Evolutionary conservation across 148 eudicot genomes (phyloP), one percentile per base, ranked within the genome.

Genomic region (Heliamphora exappendiculata): DNA sequence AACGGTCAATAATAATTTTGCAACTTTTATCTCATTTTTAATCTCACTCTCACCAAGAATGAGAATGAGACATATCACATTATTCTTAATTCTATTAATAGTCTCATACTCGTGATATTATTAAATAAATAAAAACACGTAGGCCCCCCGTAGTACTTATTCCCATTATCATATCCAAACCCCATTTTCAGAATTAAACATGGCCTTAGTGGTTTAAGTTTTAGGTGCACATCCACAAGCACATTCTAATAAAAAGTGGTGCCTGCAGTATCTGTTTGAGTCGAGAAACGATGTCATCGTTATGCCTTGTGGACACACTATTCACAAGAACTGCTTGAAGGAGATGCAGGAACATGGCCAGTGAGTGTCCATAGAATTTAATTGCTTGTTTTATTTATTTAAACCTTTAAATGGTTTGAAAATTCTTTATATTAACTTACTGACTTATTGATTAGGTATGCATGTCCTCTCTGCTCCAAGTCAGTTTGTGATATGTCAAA

Each of bases 401-500:
- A 10, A 39, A 26, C 20, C 22, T n/a, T 3, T 33, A 2, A 1
- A 4, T 4, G 4, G 16, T 29, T 22, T 20, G n/a, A 22, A 54
- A 9, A 73, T 7, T 4, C 45, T 19, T 70, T 16, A 50, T 50
- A 31, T 70, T 34, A 33, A 34, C 36, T 17, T 28, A 49, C 42
- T 50, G 2, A 37, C 14, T 0, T n/a, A 31, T 79, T 51, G 36
- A 37, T 53, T 81, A 86, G 86, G 82, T 86, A 84, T 57, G 70
- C 89, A 44, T 86, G 89, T 58, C 89, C 89, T 5, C 74, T 86
- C 42, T 86, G 89, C 80, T 81, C 81, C 54, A 86, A 79, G 72
- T 84, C 89, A 51, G 79, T 68, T 39, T 81, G 86, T 47, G 86
- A 86, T 44, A 86, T 86, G 89, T 78, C 89, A 1, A 90, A 86